A percentile compares a stretch with the other conserved stretches of the same genome.
These are phyloP conservation scores for Perilla frutescens DNA, from an alignment of 257 asterid species.

Conservation along the genomic window DNA sequence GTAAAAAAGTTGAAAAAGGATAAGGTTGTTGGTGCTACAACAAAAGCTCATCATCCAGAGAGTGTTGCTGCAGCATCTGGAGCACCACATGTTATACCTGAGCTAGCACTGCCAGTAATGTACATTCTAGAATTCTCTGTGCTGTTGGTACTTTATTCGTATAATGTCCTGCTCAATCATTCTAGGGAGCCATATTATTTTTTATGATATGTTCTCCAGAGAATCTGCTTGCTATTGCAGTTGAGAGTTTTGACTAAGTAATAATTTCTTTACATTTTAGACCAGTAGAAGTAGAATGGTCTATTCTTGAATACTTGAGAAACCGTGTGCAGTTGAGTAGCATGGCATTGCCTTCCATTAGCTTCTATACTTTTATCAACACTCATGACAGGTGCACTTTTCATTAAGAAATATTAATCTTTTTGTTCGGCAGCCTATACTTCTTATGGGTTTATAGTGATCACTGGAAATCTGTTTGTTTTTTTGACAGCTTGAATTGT, in stretches of 20 bases:
- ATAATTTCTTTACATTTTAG: constrained; percentile 48
- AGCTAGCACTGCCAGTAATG: constrained; percentile 84
- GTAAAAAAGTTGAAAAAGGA: constrained; percentile 85
- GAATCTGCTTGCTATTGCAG: constrained; percentile 29
- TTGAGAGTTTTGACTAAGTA: constrained; percentile 3
- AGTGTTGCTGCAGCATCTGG: constrained; percentile 57
- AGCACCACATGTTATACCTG: constrained; percentile 92
- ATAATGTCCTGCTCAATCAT: constrained; percentile 2
- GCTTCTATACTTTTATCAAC: constrained; percentile 93
- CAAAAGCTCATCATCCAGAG: constrained; percentile 83
- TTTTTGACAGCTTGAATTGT: constrained; percentile 80
- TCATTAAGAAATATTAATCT: constrained; percentile 4
- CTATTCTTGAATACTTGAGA: constrained; percentile 92
- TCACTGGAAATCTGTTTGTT: constrained; percentile 29
- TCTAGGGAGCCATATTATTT: constrained; percentile 7
- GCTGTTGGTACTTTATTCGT: constrained; percentile 9
- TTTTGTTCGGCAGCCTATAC: not conserved
- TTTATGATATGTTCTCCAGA: not conserved
- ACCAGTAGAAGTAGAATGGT: constrained; percentile 84
- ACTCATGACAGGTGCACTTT: constrained; percentile 82
- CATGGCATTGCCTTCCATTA: constrained; percentile 79
- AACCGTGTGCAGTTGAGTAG: constrained; percentile 93
- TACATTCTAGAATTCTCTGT: constrained; percentile 42
- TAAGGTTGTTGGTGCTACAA: constrained; percentile 68
- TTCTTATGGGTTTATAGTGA: constrained; percentile 24